Percentiles rank a stretch among this genome's conserved stretches.
Evolutionary conservation across 2,329 filamentous ascomycete species (phyloP).

Genomic region (Trichoderma sp.): DNA sequence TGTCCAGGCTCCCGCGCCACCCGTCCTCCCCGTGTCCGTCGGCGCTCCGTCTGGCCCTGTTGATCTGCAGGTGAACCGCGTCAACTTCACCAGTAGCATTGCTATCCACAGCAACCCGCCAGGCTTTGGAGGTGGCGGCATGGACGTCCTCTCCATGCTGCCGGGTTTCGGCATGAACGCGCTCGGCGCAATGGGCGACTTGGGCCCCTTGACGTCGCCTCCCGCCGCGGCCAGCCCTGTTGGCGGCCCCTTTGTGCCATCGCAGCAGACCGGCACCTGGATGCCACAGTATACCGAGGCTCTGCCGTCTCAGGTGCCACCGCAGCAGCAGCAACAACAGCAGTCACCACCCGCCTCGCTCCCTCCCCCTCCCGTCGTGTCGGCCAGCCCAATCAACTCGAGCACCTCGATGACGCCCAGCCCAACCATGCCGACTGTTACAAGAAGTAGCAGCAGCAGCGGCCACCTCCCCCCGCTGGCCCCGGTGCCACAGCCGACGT

Average conservation of each 20-base stretch:
- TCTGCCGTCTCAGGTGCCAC: constrained; percentile 32
- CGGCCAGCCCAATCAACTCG: constrained; percentile 40
- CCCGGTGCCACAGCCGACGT: constrained; percentile 12
- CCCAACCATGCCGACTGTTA: constrained; percentile 20
- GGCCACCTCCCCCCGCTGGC: constrained; percentile 22
- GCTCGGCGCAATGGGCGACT: constrained; percentile 30
- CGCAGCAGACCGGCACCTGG: constrained; percentile 46
- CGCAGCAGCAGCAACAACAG: constrained; percentile 31
- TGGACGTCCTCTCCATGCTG: constrained; percentile 51
- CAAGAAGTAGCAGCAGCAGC: constrained; percentile 25
- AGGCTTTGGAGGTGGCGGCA: constrained; percentile 48
- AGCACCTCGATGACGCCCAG: constrained; percentile 29
- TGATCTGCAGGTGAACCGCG: constrained; percentile 57
- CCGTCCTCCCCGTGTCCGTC: constrained; percentile 31
- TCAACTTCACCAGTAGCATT: constrained; percentile 51
- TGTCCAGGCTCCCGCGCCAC: constrained; percentile 16
- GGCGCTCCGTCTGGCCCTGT: constrained; percentile 36
- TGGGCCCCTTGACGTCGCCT: constrained; percentile 40
- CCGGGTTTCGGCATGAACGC: constrained; percentile 45
- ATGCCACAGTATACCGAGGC: constrained; percentile 39
- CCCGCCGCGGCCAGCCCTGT: constrained; percentile 34
- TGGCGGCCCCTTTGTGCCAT: constrained; percentile 40
- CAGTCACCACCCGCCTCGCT: constrained; percentile 36
- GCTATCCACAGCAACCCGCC: constrained; percentile 47
- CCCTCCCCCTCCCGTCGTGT: constrained; percentile 39